Percentiles rank a stretch among this genome's conserved stretches.
Evolutionary conservation across 345 rosid species (phyloP).

Genomic region (Eucalyptus sp.): DNA sequence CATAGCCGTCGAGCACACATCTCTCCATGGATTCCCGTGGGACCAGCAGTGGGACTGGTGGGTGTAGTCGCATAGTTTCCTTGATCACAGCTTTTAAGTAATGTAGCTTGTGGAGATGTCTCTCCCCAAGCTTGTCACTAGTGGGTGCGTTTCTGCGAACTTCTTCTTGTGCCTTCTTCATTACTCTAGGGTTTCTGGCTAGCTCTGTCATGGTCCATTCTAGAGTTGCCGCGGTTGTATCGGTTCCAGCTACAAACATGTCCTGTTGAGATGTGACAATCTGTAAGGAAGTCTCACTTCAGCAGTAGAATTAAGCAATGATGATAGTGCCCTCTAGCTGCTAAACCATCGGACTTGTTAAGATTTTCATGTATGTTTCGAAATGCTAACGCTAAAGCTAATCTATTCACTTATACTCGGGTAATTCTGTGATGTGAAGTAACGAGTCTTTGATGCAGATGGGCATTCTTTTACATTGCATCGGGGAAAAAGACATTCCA

Average conservation of each 20-base stretch:
- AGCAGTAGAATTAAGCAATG: background rate
- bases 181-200: slow-evolving; percentile 10
- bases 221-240: slow-evolving; percentile 14
- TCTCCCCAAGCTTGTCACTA: background rate
- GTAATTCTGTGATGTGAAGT: background rate
- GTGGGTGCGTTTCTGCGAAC: background rate
- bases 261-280: slow-evolving; percentile 6
- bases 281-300: background rate
- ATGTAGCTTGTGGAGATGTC: slow-evolving; percentile 1
- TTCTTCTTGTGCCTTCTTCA: slow-evolving; percentile 17
- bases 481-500: background rate
- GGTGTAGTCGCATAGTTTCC: slow-evolving; percentile 22
- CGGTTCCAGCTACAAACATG: slow-evolving; percentile 30
- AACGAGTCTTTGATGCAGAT: background rate
- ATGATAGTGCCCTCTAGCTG: background rate
- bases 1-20: slow-evolving; percentile 13
- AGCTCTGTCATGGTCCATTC: slow-evolving; percentile 30
- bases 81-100: slow-evolving; percentile 20
- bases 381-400: background rate
- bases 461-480: background rate
- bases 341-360: background rate
- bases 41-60: slow-evolving; percentile 19
- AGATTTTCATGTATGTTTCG: background rate
- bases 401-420: background rate
- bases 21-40: slow-evolving; percentile 21